phyloP scores from a whole-genome alignment of 2,329 filamentous ascomycete genomes.

The Epichloe uncinata region DNA sequence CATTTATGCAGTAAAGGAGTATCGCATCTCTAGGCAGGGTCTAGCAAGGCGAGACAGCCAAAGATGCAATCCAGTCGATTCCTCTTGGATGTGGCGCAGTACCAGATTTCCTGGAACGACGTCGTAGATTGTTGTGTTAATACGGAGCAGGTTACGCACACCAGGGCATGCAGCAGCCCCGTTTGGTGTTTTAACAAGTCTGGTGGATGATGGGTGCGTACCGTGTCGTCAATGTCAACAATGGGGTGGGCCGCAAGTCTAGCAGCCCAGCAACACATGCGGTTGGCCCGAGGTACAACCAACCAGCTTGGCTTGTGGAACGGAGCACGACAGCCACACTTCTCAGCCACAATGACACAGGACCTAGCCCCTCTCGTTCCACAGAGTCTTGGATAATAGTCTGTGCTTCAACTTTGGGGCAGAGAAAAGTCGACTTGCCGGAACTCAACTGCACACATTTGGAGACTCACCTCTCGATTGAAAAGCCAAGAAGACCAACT shows the following conservation, averaged over 20 bases:
- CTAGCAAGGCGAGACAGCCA: conserved; percentile 5
- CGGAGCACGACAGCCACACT: conserved; percentile 1
- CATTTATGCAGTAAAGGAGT: conserved; percentile 30
- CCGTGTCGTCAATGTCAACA: conserved; percentile 7
- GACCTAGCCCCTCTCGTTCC: neutral
- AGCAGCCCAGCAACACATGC: conserved; percentile 7
- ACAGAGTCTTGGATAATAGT: no score
- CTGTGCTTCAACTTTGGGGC: no score
- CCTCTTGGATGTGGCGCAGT: no score
- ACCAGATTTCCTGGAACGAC: no score
- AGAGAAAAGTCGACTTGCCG: neutral
- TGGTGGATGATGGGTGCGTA: conserved; percentile 3
- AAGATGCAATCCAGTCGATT: neutral
- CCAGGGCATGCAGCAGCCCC: neutral
- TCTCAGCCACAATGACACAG: neutral
- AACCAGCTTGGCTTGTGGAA: no score
- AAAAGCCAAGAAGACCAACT: neutral
- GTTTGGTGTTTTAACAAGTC: neutral
- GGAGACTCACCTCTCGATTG: neutral
- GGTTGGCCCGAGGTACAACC: conserved; percentile 6
- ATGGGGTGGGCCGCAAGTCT: conserved; percentile 4
- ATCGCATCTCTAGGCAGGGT: conserved; percentile 20
- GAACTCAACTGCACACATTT: neutral
- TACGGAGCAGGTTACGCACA: no score
- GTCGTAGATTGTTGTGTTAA: no score